phyloP scores from a whole-genome alignment of 1,284 basidiomycete genomes.

The Marasmius fiardii region DNA sequence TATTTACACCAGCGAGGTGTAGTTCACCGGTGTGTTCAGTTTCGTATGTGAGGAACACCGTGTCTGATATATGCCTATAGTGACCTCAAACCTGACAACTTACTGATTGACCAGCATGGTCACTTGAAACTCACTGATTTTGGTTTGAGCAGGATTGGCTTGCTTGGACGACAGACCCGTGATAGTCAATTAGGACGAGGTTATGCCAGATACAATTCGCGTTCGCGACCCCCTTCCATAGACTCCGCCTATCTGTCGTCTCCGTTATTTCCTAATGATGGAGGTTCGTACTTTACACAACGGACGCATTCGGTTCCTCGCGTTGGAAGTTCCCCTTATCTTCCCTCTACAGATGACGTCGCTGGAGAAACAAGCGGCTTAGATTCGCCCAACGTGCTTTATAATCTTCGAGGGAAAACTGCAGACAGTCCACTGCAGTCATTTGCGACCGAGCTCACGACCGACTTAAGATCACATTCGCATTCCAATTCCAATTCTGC shows the following conservation, averaged over 20 bases:
- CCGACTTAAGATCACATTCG: constrained; percentile 70
- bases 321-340: constrained; percentile 60
- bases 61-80: constrained; percentile 37
- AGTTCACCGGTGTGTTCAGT: constrained; percentile 83
- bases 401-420: constrained; percentile 55
- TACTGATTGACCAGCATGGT: constrained; percentile 94
- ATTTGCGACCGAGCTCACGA: constrained; percentile 79
- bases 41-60: neutral
- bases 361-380: constrained; percentile 73
- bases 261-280: constrained; percentile 57
- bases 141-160: constrained; percentile 94
- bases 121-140: constrained; percentile 99
- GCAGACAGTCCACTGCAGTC: constrained; percentile 77
- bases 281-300: constrained; percentile 82
- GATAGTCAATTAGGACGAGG: constrained; percentile 63
- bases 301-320: constrained; percentile 56
- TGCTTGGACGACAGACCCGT: constrained; percentile 93
- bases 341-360: constrained; percentile 70
- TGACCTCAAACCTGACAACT: constrained; percentile 97
- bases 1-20: constrained; percentile 93
- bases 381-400: constrained; percentile 58
- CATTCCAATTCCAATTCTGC: constrained; percentile 43
- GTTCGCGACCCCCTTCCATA: constrained; percentile 76
- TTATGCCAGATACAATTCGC: constrained; percentile 59
- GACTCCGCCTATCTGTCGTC: constrained; percentile 80